These are phyloP conservation scores for Aureobasidium leucospermi DNA, from an alignment of 2,329 filamentous ascomycete genomes.

Conservation along the genomic window DNA sequence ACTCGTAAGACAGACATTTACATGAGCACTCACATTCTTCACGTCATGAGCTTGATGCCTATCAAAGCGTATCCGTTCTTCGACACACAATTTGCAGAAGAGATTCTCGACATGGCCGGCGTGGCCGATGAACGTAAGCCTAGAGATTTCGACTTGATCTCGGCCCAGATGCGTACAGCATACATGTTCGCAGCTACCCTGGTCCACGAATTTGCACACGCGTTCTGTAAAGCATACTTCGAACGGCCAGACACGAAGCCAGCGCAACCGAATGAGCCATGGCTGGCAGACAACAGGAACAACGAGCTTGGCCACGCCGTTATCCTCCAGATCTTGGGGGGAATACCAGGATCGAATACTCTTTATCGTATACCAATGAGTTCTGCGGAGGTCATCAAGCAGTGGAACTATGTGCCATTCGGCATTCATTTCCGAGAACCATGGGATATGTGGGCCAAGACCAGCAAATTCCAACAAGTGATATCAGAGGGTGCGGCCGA, in stretches of 20 bases:
- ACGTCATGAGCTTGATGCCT: neutral
- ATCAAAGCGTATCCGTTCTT: too few species aligned
- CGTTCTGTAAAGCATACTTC: neutral
- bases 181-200: neutral
- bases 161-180: neutral
- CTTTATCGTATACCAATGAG: neutral
- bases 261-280: neutral
- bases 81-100: neutral
- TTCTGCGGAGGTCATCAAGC: neutral
- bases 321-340: neutral
- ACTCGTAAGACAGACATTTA: neutral
- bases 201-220: neutral
- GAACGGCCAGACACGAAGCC: neutral
- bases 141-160: neutral
- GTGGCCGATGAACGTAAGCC: neutral
- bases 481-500: too few species aligned
- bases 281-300: neutral
- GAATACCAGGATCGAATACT: too few species aligned
- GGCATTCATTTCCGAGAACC: neutral
- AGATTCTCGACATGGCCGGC: neutral
- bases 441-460: neutral
- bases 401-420: neutral
- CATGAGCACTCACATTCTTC: neutral
- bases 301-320: neutral
- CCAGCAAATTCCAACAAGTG: too few species aligned